Evolutionary conservation across 2,329 filamentous ascomycete species (phyloP).

Genomic region (Talaromyces sp.): DNA sequence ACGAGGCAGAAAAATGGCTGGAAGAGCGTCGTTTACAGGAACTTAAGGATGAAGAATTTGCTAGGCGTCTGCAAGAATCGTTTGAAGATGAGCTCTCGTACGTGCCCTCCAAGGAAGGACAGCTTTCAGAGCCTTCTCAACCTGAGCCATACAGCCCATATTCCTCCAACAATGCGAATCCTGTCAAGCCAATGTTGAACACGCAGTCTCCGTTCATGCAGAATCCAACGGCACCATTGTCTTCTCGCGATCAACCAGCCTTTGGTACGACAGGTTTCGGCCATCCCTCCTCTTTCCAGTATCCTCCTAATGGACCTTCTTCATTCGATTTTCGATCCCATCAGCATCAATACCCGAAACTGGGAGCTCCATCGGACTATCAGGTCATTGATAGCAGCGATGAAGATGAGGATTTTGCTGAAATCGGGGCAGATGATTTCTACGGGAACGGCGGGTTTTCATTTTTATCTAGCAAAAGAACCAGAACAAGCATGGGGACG

Average conservation of each 20-base stretch:
- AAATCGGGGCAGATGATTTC: conserved; percentile 24
- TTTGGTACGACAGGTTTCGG: background rate
- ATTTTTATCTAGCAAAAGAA: background rate
- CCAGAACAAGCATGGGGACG: background rate
- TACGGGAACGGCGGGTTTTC: background rate
- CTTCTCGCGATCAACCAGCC: background rate
- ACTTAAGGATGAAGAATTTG: conserved; percentile 38
- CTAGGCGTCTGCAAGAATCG: conserved; percentile 35
- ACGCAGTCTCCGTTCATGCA: background rate
- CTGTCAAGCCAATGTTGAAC: background rate
- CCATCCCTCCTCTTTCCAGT: background rate
- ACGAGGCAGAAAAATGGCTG: conserved; percentile 31
- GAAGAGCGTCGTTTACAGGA: conserved; percentile 32
- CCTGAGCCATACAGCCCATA: background rate
- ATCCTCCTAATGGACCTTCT: conserved; percentile 2
- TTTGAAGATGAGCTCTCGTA: conserved; percentile 16
- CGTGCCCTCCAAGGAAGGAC: background rate
- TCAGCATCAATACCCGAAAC: background rate
- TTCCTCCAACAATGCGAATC: background rate
- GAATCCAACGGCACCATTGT: background rate
- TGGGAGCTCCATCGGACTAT: background rate
- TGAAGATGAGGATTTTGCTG: conserved; percentile 32
- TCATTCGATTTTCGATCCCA: background rate
- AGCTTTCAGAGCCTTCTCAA: background rate
- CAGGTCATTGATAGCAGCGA: conserved; percentile 23